Percentiles rank a stretch among this genome's conserved stretches.
These are phyloP conservation scores for Podospora pseudoanserina DNA, from an alignment of 495 filamentous ascomycete species.

Conservation along the genomic window DNA sequence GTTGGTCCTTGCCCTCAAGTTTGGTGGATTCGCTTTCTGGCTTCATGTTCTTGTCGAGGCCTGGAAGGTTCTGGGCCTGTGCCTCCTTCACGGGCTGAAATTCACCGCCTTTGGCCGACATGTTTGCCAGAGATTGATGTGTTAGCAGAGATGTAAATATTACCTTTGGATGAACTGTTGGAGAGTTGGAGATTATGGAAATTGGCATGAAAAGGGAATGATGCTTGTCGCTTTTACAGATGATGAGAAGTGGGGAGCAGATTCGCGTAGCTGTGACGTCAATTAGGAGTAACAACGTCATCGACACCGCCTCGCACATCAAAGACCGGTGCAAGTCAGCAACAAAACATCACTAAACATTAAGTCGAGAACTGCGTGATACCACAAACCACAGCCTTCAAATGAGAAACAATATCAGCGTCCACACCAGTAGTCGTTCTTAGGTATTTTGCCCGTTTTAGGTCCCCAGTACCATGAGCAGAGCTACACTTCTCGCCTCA, in stretches of 20 bases:
- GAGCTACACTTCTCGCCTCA: no score
- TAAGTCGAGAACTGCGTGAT: no score
- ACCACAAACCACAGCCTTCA: no score
- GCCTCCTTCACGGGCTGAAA: constrained; percentile 14
- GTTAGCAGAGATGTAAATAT: no score
- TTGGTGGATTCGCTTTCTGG: constrained; percentile 27
- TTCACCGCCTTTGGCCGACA: not conserved
- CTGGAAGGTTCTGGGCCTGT: constrained; percentile 15
- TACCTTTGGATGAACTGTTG: not conserved
- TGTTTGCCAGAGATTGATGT: not conserved
- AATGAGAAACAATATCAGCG: no score
- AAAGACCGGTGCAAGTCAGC: no score
- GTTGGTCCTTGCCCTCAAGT: constrained; percentile 23
- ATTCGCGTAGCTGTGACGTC: not conserved
- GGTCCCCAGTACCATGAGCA: no score
- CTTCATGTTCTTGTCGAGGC: constrained; percentile 27
- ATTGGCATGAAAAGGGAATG: not conserved
- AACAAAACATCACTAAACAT: no score
- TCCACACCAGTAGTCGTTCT: no score
- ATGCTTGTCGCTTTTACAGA: not conserved
- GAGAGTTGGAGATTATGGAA: not conserved
- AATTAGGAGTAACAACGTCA: not conserved
- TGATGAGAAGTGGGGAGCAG: not conserved
- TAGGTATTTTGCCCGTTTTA: no score
- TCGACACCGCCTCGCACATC: no score